Conservation (phyloP, 352 stramenopile species). For the Saprolegnia parasitica region DNA sequence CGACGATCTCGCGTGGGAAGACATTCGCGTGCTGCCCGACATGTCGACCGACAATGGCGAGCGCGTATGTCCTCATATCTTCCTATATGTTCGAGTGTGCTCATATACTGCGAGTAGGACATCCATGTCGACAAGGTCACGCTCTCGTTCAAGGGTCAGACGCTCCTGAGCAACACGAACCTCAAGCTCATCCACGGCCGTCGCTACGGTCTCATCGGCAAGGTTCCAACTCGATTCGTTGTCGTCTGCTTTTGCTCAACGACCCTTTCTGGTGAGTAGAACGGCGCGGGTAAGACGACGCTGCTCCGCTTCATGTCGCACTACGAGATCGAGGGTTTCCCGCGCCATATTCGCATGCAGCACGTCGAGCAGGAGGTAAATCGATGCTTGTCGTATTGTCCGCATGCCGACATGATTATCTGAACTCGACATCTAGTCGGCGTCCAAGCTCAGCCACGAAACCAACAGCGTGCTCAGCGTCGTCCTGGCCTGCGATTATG, state of each 20-base stretch:
- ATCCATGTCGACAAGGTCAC: conserved; percentile 83
- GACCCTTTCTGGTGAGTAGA: conserved; percentile 32
- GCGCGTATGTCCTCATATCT: conserved; percentile 27
- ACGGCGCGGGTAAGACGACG: conserved; percentile 92
- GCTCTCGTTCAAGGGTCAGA: conserved; percentile 89
- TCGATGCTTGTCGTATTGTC: background rate
- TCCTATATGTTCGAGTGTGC: conserved; percentile 3
- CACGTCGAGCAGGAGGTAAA: conserved; percentile 93
- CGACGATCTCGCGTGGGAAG: conserved; percentile 73
- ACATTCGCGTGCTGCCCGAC: conserved; percentile 66
- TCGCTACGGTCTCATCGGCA: conserved; percentile 91
- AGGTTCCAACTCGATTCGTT: conserved; percentile 53
- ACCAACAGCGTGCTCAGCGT: conserved; percentile 90
- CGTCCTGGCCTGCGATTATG: conserved; percentile 93
- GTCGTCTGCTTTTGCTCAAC: too few species aligned
- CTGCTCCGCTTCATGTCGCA: conserved; percentile 94
- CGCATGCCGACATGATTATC: too few species aligned
- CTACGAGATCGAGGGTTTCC: conserved; percentile 96
- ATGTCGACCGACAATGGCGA: conserved; percentile 74
- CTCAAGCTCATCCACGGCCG: conserved; percentile 82
- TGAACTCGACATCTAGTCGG: conserved; percentile 38
- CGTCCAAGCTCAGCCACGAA: conserved; percentile 74
- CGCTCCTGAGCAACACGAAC: conserved; percentile 76
- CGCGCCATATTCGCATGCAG: conserved; percentile 92
- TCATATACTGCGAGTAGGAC: conserved; percentile 39